Base-by-base conservation (phyloP, 1,284 basidiomycete genomes). In the Apiotrichum mycotoxinovorans region DNA sequence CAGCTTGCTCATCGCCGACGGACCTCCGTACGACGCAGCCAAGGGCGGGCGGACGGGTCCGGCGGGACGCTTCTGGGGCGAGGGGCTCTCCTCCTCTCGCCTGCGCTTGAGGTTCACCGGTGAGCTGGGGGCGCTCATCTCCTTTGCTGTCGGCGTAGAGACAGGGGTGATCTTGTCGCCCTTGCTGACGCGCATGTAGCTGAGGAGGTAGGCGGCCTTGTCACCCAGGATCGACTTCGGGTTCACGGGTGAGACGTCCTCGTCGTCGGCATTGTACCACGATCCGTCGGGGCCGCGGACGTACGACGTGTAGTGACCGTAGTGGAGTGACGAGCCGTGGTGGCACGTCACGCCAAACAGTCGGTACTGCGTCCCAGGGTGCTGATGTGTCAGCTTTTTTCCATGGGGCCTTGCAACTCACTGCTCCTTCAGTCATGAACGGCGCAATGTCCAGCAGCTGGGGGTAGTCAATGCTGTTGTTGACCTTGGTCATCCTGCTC, bases 231-330 rank as follows among this genome's bases (percentile, higher is more conserved):
- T 85, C 8, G 81, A 38, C 33, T 51, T 20, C 33, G 66, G 72
- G 64, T 25, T 68, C 62, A 62, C 77, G 57, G 50, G 77, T 68
- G 34, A 80, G 38, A 93, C 87, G 41, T 81, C 80, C 40, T 93
- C 91, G 77, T 99, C 96, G 78, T 98, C 96, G 86, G 94, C 94
- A 76, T 91, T 85, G 75, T 84, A 88, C 93, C 94, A 98, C 54
- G 78, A 79, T 3, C 86, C 87, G 35, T 83, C 80, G 22, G 82
- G 83, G 45, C 84, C 83, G 70, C 86, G 89, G 67, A 98, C 86
- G 66, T 86, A 87, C 8, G 95, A 87, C 62, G 87, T 93, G 77
- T 98, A 99, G 75, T 99, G 96, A 0, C 96, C 96, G 3, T 90
- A 95, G 71, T 96, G 91, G 15, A 93, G 91, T 2, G 93, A 91